Conservation (phyloP, 2,329 filamentous ascomycete species). For the Ophiocordyceps camponoti-rufipedis region DNA sequence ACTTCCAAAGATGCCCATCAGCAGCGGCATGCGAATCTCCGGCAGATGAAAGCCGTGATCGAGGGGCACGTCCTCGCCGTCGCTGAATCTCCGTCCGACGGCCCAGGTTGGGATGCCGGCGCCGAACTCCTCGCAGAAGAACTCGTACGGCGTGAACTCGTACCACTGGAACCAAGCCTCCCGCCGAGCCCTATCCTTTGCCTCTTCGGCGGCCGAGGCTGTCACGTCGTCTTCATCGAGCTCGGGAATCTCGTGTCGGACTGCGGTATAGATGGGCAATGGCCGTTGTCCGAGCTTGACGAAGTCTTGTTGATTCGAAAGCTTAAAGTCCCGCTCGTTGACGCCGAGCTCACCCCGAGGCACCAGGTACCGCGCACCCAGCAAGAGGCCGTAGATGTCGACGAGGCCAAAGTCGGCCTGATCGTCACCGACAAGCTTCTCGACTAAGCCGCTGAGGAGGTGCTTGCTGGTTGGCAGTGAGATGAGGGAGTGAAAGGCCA, state of each 20-base stretch:
- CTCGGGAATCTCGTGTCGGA: slow-evolving; percentile 83
- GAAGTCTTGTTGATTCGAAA: slow-evolving; percentile 70
- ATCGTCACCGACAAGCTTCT: slow-evolving; percentile 65
- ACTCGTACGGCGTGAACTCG: slow-evolving; percentile 84
- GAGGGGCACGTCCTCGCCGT: slow-evolving; percentile 34
- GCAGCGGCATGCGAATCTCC: slow-evolving; percentile 63
- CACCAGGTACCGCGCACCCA: slow-evolving; percentile 71
- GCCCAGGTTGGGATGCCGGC: slow-evolving; percentile 94
- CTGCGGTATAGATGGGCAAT: slow-evolving; percentile 86
- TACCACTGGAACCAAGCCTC: slow-evolving; percentile 98
- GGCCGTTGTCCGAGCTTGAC: slow-evolving; percentile 65
- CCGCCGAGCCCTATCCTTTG: slow-evolving; percentile 33
- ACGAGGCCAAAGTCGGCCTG: slow-evolving; percentile 71
- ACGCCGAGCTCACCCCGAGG: slow-evolving; percentile 60
- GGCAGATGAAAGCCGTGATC: slow-evolving; percentile 56
- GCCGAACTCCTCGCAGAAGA: slow-evolving; percentile 82
- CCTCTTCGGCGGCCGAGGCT: slow-evolving; percentile 22
- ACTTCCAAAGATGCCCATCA: slow-evolving; percentile 91
- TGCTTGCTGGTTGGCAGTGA: slow-evolving; percentile 86
- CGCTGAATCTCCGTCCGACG: slow-evolving; percentile 63
- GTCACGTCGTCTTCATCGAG: slow-evolving; percentile 19
- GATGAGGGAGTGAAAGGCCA: slow-evolving; percentile 64
- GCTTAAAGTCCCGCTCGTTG: slow-evolving; percentile 63
- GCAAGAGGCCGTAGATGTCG: slow-evolving; percentile 75
- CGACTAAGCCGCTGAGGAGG: slow-evolving; percentile 70